Evolutionary conservation across 768 basidiomycete species (phyloP).

Genomic region (Asterophora parasitica): DNA sequence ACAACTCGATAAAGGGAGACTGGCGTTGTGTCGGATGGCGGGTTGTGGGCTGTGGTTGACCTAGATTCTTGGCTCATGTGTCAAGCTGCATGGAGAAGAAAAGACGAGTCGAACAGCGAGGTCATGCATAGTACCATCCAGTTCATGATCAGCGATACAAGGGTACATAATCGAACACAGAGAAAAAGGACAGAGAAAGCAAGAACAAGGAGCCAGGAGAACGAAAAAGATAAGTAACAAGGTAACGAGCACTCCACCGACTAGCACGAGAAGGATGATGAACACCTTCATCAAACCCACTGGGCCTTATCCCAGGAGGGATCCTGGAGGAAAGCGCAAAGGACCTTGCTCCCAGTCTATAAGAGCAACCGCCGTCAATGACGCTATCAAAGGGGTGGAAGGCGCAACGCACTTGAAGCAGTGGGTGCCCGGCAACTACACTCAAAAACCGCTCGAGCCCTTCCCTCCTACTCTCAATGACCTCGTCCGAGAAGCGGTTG

Average conservation of each 20-base stretch:
- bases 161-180: neutral
- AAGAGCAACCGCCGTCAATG: conserved; percentile 1
- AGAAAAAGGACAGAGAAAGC: neutral
- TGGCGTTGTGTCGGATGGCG: too few species aligned
- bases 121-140: neutral
- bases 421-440: conserved; percentile 94
- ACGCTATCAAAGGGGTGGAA: neutral
- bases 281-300: conserved; percentile 50
- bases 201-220: neutral
- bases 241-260: neutral
- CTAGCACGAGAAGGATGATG: neutral
- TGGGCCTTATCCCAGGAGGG: conserved; percentile 85
- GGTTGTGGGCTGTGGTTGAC: too few species aligned
- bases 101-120: too few species aligned
- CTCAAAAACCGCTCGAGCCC: conserved; percentile 93
- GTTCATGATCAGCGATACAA: neutral
- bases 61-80: too few species aligned
- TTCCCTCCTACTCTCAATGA: conserved; percentile 88
- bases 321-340: conserved; percentile 93
- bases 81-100: too few species aligned
- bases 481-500: conserved; percentile 96
- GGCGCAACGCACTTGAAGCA: conserved; percentile 73
- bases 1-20: too few species aligned
- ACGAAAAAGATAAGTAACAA: conserved; percentile 1
- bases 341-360: conserved; percentile 94